These are phyloP conservation scores for Suillus subluteus DNA, from an alignment of 768 basidiomycete species.

Conservation along the genomic window DNA sequence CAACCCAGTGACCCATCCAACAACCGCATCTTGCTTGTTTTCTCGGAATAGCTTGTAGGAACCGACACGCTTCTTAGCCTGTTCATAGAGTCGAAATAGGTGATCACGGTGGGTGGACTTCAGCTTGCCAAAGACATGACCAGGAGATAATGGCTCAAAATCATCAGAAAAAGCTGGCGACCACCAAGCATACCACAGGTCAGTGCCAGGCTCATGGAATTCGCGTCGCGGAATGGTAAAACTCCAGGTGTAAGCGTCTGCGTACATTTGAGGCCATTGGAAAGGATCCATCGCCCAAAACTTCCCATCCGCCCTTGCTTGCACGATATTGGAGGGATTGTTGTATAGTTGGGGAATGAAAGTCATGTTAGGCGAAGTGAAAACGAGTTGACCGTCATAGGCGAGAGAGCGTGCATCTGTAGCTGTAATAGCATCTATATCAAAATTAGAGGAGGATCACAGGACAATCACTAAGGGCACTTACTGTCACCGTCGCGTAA, in stretches of 20 bases:
- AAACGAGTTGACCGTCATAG: background rate
- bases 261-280: background rate
- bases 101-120: background rate
- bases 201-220: background rate
- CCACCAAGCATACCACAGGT: slow-evolving; percentile 3
- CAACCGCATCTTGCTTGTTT: background rate
- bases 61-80: background rate
- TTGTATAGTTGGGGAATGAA: background rate
- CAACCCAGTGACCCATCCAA: background rate
- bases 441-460: background rate
- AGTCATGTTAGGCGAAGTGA: background rate
- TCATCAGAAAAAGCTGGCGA: background rate
- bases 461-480: background rate
- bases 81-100: background rate
- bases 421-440: slow-evolving; percentile 1
- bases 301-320: background rate
- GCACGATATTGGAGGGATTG: background rate
- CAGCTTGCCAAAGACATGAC: slow-evolving; percentile 1
- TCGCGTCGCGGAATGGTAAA: background rate
- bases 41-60: slow-evolving; percentile 1
- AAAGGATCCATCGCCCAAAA: slow-evolving; percentile 1
- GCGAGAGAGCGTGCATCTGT: background rate
- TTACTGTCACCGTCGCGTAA: background rate
- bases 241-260: background rate
- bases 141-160: background rate